Conservation (phyloP, 139 green algal genomes). For the Coelastrella sp. region DNA sequence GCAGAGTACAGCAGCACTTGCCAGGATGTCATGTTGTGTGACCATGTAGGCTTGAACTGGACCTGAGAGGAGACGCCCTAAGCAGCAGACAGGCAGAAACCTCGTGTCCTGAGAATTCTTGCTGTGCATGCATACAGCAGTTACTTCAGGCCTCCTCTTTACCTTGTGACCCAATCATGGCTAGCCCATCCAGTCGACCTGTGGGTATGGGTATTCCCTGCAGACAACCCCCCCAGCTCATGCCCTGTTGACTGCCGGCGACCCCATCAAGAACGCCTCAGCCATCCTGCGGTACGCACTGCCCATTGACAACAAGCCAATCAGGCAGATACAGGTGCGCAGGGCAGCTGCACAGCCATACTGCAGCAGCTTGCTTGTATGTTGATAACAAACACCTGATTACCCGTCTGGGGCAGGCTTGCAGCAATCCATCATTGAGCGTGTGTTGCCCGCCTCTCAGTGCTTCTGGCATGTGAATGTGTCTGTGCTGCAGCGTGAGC, state of each 20-base stretch:
- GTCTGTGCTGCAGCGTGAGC: constrained; percentile 63
- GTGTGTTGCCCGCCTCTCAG: not conserved
- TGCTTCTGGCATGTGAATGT: not conserved
- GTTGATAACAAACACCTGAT: not conserved
- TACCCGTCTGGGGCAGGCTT: not conserved
- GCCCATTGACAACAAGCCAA: constrained; percentile 94
- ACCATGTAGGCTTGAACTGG: no score
- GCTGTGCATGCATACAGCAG: not conserved
- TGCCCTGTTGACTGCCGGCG: constrained; percentile 49
- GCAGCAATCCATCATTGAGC: no score
- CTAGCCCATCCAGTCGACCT: not conserved
- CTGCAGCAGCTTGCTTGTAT: not conserved
- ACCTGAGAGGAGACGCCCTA: no score
- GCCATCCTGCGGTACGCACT: constrained; percentile 96
- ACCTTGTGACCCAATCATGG: not conserved
- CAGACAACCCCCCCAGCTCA: constrained; percentile 52
- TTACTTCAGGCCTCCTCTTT: not conserved
- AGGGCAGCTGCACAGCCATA: not conserved
- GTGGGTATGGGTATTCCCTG: not conserved
- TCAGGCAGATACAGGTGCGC: constrained; percentile 85
- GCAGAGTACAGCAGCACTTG: no score
- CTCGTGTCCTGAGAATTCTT: no score
- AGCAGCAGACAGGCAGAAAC: no score
- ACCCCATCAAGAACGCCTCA: constrained; percentile 88
- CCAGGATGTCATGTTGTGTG: no score